phyloP scores from a whole-genome alignment of 441 rosid species.

The Macaranga tanarius region DNA sequence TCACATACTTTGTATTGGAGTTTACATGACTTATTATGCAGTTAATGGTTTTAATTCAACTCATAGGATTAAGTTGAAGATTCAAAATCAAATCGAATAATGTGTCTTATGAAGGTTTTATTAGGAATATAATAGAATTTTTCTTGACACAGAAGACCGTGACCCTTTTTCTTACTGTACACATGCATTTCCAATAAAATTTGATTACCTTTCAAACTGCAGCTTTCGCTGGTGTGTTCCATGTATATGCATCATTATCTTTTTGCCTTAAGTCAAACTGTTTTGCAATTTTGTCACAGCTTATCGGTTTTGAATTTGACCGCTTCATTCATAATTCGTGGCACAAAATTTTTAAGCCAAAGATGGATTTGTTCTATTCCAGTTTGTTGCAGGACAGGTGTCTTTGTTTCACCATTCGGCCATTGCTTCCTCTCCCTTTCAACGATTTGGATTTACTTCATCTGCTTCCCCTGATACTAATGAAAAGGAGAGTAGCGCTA shows the following conservation, averaged over 20 bases:
- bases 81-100: neutral
- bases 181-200: neutral
- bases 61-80: neutral
- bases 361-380: constrained; percentile 14
- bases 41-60: neutral
- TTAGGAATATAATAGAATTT: neutral
- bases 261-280: neutral
- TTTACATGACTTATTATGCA: neutral
- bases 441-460: constrained; percentile 62
- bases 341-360: neutral
- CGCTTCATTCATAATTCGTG: neutral
- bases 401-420: constrained; percentile 42
- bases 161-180: neutral
- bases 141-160: neutral
- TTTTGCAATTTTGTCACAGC: neutral
- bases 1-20: neutral
- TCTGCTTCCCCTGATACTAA: constrained; percentile 63
- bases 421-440: constrained; percentile 39
- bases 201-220: neutral
- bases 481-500: constrained; percentile 43
- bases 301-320: neutral
- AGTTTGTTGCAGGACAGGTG: constrained; percentile 48
- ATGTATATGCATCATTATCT: neutral
- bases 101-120: neutral
- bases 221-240: neutral